Base-by-base conservation (phyloP, 352 stramenopile genomes). In the Globisporangium solare region DNA sequence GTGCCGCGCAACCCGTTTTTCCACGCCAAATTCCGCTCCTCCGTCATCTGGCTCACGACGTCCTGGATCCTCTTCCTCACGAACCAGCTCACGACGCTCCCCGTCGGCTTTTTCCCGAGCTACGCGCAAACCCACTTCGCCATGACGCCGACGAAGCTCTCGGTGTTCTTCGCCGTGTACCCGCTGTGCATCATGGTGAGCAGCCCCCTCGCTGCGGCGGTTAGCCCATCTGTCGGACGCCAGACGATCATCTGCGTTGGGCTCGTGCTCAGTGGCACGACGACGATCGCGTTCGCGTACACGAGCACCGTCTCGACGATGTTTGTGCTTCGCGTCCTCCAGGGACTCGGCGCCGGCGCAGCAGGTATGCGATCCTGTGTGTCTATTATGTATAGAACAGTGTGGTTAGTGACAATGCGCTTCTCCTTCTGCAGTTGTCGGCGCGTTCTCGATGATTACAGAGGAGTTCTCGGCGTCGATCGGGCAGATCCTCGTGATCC, bases 131-230 rank as follows among this genome's bases (percentile, higher is more conserved):
- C 72, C 37, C 58, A 20, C n/a, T 68, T 84, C 1, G 56, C 67
- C 54, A 81, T 86, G 69, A 73, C 73, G 20, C 56, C 66, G 15
- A 51, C 58, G 27, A 60, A 87, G 58, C 61, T 90, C 51, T 83
- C 74, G 48, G 43, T 86, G 62, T 86, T 90, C 66, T 90, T 90
- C 61, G 75, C 79, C 21, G 60, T 88, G 31, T 90, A 88, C 56
- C 79, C 79, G 43, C 64, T 90, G 18, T 87, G 77, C 49, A 81
- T 88, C 72, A 90, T 90, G 79, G 32, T 84, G 54, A 83, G 73
- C 57, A 88, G 79, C 32, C 79, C 79, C 6, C 57, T 86, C 27
- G 75, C 77, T 12, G 79, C 75, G 0, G 63, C 63, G 10, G 61
- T 72, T 15, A 84, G 71, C 24, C 70, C 70, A 7, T 57, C 56